These are phyloP conservation scores for Phlebiopsis gigantea DNA, from an alignment of 768 basidiomycete genomes.

Conservation along the genomic window DNA sequence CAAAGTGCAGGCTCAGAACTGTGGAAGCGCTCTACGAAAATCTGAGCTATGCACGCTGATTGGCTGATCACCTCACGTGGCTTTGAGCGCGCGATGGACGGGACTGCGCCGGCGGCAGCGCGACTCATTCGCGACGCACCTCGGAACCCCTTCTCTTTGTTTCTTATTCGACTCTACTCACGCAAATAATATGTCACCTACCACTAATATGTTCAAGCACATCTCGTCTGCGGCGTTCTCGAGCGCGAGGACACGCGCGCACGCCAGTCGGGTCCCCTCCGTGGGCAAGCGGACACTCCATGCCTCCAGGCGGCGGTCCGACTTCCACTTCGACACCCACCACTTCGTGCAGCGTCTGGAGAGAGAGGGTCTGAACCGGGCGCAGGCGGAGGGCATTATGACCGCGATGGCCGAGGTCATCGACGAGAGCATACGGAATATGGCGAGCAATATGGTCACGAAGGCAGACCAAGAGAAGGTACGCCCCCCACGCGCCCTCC, in stretches of 20 bases:
- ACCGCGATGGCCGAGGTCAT: constrained; percentile 94
- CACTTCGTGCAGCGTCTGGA: constrained; percentile 90
- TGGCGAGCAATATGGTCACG: constrained; percentile 95
- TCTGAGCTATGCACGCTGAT: constrained; percentile 4
- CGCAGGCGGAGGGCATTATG: constrained; percentile 97
- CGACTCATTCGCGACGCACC: constrained; percentile 1
- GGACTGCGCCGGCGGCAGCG: neutral
- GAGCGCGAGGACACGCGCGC: neutral
- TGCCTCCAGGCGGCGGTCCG: constrained; percentile 23
- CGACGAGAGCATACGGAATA: constrained; percentile 92
- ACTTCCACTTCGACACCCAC: constrained; percentile 94
- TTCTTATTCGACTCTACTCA: neutral
- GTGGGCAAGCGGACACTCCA: constrained; percentile 21
- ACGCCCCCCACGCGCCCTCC: neutral
- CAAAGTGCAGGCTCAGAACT: constrained; percentile 2
- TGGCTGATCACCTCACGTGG: constrained; percentile 2
- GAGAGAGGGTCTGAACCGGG: constrained; percentile 80
- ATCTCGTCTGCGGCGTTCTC: neutral
- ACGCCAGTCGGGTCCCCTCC: neutral
- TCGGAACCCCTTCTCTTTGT: neutral
- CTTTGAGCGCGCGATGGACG: neutral
- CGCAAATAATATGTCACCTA: neutral
- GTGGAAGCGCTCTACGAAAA: constrained; percentile 4
- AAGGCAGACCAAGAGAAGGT: constrained; percentile 97
- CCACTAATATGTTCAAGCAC: neutral